phyloP scores from a whole-genome alignment of 257 asterid genomes.

The Solanum gracilifrons region DNA sequence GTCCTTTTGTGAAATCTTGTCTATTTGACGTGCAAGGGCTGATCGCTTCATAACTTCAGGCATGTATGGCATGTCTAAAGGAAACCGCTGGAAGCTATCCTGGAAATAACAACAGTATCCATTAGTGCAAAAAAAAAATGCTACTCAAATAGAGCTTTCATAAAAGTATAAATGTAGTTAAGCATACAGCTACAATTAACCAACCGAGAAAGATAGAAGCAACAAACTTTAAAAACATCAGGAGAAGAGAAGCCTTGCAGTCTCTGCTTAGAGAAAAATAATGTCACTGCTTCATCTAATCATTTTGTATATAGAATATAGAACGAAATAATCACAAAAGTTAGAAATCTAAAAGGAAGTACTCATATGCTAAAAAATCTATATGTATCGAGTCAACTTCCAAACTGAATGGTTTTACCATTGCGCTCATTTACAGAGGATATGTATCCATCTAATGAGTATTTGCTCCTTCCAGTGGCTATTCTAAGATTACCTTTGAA shows the following conservation, averaged over 20 bases:
- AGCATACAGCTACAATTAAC: neutral
- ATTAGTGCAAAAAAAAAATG: neutral
- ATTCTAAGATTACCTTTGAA: conserved; percentile 46
- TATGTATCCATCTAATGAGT: neutral
- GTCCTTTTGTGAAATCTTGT: conserved; percentile 62
- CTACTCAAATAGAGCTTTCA: neutral
- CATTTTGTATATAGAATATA: neutral
- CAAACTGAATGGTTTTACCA: neutral
- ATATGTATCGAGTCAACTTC: neutral
- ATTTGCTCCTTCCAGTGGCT: neutral
- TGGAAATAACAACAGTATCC: conserved; percentile 14
- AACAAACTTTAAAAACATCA: neutral
- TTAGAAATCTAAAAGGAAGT: neutral
- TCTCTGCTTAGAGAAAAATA: neutral
- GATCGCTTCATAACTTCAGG: conserved; percentile 74
- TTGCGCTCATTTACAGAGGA: neutral
- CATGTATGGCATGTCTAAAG: conserved; percentile 64
- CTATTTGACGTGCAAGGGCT: conserved; percentile 91
- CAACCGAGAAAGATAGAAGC: neutral
- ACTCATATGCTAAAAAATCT: neutral
- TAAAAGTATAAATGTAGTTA: neutral
- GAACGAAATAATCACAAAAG: neutral
- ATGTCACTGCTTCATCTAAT: neutral
- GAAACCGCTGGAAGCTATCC: conserved; percentile 89
- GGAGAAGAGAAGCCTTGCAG: neutral